Conservation (phyloP, 495 filamentous ascomycete genomes). For the Hyaloscypha variabilis region DNA sequence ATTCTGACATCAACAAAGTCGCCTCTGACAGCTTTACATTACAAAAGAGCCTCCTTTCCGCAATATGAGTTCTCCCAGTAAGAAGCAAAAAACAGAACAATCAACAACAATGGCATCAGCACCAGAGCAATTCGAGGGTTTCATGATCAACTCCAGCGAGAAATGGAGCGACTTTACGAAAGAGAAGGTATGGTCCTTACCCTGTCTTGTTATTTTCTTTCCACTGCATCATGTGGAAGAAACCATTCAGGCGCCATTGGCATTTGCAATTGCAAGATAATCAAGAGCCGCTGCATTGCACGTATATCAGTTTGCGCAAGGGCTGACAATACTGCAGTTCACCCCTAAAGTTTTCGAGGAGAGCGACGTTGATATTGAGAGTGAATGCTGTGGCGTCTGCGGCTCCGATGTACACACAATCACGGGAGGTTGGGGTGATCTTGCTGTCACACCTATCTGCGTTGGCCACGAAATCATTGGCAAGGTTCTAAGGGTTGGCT, state of each 20-base stretch:
- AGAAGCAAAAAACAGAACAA: slow-evolving; percentile 25
- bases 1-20: background rate
- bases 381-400: slow-evolving; percentile 71
- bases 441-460: slow-evolving; percentile 64
- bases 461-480: slow-evolving; percentile 80
- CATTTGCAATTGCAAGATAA: background rate
- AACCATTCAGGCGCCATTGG: too few species aligned
- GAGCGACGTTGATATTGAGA: slow-evolving; percentile 73
- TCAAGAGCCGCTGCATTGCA: too few species aligned
- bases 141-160: slow-evolving; percentile 64
- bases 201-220: background rate
- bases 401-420: slow-evolving; percentile 80
- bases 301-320: too few species aligned
- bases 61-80: slow-evolving; percentile 1
- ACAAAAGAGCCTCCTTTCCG: background rate
- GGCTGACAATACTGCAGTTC: slow-evolving; percentile 49
- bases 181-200: slow-evolving; percentile 50
- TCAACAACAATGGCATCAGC: slow-evolving; percentile 24
- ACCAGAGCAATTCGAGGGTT: slow-evolving; percentile 76
- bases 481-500: slow-evolving; percentile 69
- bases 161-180: slow-evolving; percentile 67
- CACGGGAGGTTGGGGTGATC: slow-evolving; percentile 75
- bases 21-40: background rate
- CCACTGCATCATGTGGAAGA: too few species aligned
- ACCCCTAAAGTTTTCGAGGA: slow-evolving; percentile 78